Evolutionary conservation across 805 yeast genomes (phyloP).

Genomic region (Candida qinlingensis): DNA sequence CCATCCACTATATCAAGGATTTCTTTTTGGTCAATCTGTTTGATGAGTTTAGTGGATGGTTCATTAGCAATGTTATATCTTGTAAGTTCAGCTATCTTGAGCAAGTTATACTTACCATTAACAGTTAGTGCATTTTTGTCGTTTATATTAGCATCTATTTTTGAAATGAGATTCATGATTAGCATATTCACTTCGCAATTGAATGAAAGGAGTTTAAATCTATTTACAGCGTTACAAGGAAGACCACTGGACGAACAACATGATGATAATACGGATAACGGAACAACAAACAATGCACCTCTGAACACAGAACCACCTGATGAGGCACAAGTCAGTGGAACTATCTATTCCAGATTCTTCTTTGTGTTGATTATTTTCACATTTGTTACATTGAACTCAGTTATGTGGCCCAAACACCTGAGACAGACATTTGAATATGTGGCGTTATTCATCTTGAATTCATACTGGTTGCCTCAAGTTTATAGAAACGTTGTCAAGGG

Average conservation of each 20-base stretch:
- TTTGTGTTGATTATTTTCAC: conserved; percentile 48
- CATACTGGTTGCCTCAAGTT: conserved; percentile 88
- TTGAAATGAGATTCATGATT: conserved; percentile 71
- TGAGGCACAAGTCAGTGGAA: conserved; percentile 52
- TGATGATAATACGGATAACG: conserved; percentile 12
- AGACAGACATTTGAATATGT: conserved; percentile 55
- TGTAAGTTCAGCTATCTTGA: conserved; percentile 49
- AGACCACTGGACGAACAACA: conserved; percentile 36
- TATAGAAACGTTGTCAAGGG: conserved; percentile 72
- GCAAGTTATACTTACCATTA: conserved; percentile 57
- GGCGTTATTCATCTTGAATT: conserved; percentile 47
- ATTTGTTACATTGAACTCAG: conserved; percentile 50
- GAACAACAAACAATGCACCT: conserved; percentile 17
- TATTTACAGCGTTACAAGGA: conserved; percentile 65
- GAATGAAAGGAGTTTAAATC: conserved; percentile 62
- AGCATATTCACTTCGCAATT: conserved; percentile 63
- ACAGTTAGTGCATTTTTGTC: conserved; percentile 66
- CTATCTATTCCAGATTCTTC: conserved; percentile 52
- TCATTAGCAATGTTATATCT: conserved; percentile 57
- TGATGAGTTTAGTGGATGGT: conserved; percentile 66
- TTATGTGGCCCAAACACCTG: conserved; percentile 56
- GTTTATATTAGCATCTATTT: conserved; percentile 63
- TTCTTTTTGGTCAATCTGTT: conserved; percentile 62
- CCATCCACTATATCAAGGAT: conserved; percentile 77
- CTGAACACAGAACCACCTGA: conserved; percentile 30